These are phyloP conservation scores for Pulveroboletus sp. DNA, from an alignment of 768 basidiomycete genomes.

Conservation along the genomic window DNA sequence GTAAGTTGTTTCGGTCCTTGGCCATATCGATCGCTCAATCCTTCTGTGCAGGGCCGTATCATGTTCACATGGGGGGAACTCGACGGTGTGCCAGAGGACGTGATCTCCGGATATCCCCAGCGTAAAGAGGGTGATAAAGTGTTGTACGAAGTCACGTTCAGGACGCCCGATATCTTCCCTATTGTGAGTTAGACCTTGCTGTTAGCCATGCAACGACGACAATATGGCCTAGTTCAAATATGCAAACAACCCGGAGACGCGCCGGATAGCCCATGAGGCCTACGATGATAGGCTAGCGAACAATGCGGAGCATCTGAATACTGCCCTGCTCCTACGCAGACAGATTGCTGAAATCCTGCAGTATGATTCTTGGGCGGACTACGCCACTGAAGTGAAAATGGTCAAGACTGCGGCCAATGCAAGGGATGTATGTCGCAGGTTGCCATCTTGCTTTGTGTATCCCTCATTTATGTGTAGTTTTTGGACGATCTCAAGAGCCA, in stretches of 20 bases:
- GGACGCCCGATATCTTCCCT: constrained; percentile 80
- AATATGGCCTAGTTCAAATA: constrained; percentile 93
- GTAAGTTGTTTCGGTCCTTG: too few relatives aligned
- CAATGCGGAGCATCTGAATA: constrained; percentile 72
- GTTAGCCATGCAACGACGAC: not conserved
- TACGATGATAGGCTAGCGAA: constrained; percentile 65
- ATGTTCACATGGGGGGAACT: constrained; percentile 71
- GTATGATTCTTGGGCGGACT: constrained; percentile 84
- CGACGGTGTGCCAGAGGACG: constrained; percentile 76
- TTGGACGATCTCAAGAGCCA: constrained; percentile 72
- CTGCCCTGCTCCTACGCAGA: constrained; percentile 67
- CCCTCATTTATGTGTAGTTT: too few relatives aligned
- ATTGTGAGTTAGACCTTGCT: constrained; percentile 46
- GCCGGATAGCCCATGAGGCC: constrained; percentile 62
- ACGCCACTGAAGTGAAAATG: constrained; percentile 83
- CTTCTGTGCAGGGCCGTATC: constrained; percentile 47
- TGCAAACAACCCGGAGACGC: constrained; percentile 67
- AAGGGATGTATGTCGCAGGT: constrained; percentile 54
- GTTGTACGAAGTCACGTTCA: constrained; percentile 73
- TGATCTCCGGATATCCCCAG: constrained; percentile 73
- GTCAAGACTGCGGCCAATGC: constrained; percentile 67
- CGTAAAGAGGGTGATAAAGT: constrained; percentile 56
- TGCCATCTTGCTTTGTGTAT: too few relatives aligned
- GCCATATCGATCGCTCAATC: too few relatives aligned
- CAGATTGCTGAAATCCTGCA: constrained; percentile 64